These are phyloP conservation scores for Tuber calosporum DNA, from an alignment of 495 filamentous ascomycete species.

Conservation along the genomic window DNA sequence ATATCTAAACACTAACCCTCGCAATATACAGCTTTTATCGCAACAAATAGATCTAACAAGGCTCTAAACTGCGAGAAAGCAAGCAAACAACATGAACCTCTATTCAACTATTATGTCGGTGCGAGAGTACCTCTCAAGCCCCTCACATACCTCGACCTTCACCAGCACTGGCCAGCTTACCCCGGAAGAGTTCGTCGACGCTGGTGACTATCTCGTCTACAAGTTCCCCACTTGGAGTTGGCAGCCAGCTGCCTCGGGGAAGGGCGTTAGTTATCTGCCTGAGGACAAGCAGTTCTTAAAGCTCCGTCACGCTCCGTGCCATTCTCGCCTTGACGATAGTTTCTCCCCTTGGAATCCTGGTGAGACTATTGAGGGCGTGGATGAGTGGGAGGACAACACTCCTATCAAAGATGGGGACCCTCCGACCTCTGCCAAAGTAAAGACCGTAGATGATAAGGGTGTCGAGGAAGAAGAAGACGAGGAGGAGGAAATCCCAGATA, in stretches of 20 bases:
- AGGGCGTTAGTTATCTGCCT: constrained; percentile 75
- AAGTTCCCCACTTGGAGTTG: constrained; percentile 99
- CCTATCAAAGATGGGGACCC: constrained; percentile 4
- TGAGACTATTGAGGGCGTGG: constrained; percentile 59
- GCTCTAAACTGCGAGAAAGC: background rate
- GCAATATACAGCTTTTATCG: background rate
- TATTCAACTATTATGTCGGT: constrained; percentile 77
- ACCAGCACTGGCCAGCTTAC: constrained; percentile 89
- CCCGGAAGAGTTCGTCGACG: constrained; percentile 90
- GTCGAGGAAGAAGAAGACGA: constrained; percentile 66
- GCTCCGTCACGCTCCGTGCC: constrained; percentile 87
- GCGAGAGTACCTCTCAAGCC: constrained; percentile 80
- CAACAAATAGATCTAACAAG: background rate
- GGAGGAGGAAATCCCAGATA: constrained; percentile 88
- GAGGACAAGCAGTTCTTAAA: constrained; percentile 91
- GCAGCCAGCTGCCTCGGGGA: constrained; percentile 73
- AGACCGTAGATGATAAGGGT: constrained; percentile 67
- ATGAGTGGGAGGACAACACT: constrained; percentile 59
- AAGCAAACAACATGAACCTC: constrained; percentile 41
- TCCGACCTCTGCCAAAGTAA: constrained; percentile 53
- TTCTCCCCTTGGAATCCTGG: constrained; percentile 59
- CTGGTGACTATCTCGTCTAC: constrained; percentile 96
- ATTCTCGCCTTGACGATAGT: constrained; percentile 81
- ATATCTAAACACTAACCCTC: background rate
- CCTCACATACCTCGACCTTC: constrained; percentile 87